Conservation (phyloP, 805 yeast species). For the Saccharomycopsis selenospora region DNA sequence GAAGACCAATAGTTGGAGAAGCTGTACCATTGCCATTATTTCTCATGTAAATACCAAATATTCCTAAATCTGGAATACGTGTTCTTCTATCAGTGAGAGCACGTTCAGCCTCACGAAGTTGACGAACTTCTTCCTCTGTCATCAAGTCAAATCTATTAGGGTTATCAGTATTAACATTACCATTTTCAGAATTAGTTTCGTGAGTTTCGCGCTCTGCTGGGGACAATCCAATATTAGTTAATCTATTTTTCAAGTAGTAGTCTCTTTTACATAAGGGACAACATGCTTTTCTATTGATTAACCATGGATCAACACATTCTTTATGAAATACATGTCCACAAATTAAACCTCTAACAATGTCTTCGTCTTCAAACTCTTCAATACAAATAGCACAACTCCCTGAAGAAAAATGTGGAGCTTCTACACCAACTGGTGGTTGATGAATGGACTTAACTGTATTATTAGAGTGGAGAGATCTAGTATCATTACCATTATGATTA, state of each 20-base stretch:
- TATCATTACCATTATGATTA: not conserved
- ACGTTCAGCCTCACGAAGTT: slow-evolving; percentile 25
- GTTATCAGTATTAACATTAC: slow-evolving; percentile 19
- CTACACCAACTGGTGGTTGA: slow-evolving; percentile 7
- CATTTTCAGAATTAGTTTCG: slow-evolving; percentile 12
- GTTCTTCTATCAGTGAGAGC: not conserved
- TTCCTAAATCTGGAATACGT: not conserved
- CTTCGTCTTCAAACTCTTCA: slow-evolving; percentile 55
- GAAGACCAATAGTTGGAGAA: not conserved
- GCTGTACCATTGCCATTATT: not conserved
- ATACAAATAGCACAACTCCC: slow-evolving; percentile 78
- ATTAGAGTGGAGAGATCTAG: not conserved
- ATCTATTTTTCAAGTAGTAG: slow-evolving; percentile 34
- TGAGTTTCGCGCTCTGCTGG: slow-evolving; percentile 16
- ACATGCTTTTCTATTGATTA: slow-evolving; percentile 63
- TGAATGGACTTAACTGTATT: slow-evolving; percentile 8
- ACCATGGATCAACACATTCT: slow-evolving; percentile 77
- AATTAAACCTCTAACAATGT: slow-evolving; percentile 60
- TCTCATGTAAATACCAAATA: not conserved
- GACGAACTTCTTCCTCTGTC: slow-evolving; percentile 13
- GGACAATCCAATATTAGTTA: not conserved
- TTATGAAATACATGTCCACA: slow-evolving; percentile 83
- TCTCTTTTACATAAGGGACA: slow-evolving; percentile 81
- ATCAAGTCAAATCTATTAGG: slow-evolving; percentile 18
- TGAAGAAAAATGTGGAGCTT: slow-evolving; percentile 43